Evolutionary conservation across 2,329 filamentous ascomycete species (phyloP).

Genomic region (Aureobasidium sp.): DNA sequence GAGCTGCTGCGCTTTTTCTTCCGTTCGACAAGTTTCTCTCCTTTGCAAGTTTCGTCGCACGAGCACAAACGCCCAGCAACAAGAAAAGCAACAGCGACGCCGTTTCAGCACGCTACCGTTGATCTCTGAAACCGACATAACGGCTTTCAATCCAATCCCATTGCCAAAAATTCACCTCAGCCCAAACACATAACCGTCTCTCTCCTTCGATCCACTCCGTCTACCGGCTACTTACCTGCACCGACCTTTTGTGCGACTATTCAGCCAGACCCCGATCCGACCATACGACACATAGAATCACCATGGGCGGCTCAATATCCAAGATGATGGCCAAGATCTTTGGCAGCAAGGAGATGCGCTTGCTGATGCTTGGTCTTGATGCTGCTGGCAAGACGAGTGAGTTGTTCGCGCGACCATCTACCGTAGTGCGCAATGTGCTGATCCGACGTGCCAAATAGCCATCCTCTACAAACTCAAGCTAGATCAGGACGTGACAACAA

Average conservation of each 20-base stretch:
- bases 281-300: constrained; percentile 30
- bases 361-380: constrained; percentile 95
- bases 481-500: constrained; percentile 97
- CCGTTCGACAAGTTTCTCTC: not conserved
- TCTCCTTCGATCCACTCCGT: not conserved
- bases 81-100: not conserved
- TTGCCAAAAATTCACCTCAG: constrained; percentile 8
- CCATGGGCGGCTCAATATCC: constrained; percentile 83
- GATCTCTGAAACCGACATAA: constrained; percentile 4
- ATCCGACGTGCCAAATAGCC: constrained; percentile 36
- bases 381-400: constrained; percentile 91
- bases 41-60: not conserved
- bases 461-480: constrained; percentile 99
- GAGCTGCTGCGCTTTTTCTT: not conserved
- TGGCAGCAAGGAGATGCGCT: constrained; percentile 96
- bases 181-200: not conserved
- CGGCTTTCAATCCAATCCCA: not conserved
- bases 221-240: not conserved
- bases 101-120: constrained; percentile 14
- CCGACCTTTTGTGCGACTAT: not conserved
- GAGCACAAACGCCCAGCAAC: not conserved
- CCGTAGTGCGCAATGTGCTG: not conserved
- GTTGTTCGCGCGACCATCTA: constrained; percentile 19
- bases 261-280: not conserved
- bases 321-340: constrained; percentile 99